phyloP scores from a whole-genome alignment of 2,329 filamentous ascomycete genomes.

The Claviceps purpurea region DNA sequence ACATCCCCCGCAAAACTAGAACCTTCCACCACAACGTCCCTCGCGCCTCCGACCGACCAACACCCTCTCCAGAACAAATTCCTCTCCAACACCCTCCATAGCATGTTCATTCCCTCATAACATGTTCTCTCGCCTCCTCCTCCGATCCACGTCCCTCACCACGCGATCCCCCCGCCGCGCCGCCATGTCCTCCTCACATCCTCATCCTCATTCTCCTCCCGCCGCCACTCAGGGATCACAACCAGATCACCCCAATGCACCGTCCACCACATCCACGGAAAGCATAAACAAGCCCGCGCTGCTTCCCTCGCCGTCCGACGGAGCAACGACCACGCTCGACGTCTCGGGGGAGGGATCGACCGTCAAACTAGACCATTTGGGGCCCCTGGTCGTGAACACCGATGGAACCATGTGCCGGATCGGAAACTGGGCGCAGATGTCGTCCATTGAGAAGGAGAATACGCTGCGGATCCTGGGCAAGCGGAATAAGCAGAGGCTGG shows the following conservation, averaged over 20 bases:
- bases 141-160: background rate
- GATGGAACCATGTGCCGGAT: conserved; percentile 62
- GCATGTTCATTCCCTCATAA: no score
- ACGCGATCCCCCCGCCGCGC: background rate
- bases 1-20: background rate
- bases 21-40: background rate
- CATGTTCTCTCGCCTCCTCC: background rate
- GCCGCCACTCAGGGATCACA: background rate
- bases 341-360: conserved; percentile 18
- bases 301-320: conserved; percentile 14
- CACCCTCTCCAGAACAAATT: background rate
- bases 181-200: background rate
- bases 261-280: background rate
- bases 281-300: conserved; percentile 4
- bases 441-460: conserved; percentile 50
- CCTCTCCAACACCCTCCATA: background rate
- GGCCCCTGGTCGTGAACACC: conserved; percentile 59
- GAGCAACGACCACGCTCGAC: conserved; percentile 16
- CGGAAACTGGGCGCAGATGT: conserved; percentile 61
- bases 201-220: background rate
- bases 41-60: background rate
- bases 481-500: conserved; percentile 52
- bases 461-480: conserved; percentile 54
- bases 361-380: conserved; percentile 53
- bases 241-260: background rate